Conservation (phyloP, 1,284 basidiomycete species). For the Microbotryum saponariae region DNA sequence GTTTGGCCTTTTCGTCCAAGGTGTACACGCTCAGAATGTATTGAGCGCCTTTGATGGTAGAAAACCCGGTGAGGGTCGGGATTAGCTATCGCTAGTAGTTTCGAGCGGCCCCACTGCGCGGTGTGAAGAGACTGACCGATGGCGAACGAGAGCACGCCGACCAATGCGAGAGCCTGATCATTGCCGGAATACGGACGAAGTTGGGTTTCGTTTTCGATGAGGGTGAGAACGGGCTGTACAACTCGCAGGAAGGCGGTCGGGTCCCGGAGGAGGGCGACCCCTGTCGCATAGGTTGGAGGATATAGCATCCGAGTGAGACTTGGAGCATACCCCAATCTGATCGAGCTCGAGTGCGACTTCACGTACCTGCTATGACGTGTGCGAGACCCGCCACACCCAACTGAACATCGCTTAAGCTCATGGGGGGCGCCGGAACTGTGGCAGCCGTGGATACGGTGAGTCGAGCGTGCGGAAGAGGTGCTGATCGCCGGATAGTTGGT, state of each 20-base stretch:
- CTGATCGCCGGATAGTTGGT: no score
- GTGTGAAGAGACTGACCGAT: neutral
- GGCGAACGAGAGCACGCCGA: neutral
- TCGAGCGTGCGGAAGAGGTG: no score
- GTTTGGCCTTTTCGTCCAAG: slow-evolving; percentile 19
- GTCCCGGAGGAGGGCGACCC: neutral
- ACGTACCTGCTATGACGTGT: no score
- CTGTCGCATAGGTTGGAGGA: neutral
- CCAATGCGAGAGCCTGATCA: neutral
- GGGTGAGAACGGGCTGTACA: neutral
- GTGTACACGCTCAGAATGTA: slow-evolving; percentile 10
- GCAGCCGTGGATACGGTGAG: no score
- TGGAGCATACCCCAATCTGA: no score
- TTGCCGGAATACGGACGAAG: neutral
- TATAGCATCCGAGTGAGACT: no score
- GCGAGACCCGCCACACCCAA: no score
- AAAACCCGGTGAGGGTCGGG: neutral
- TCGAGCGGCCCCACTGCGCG: no score
- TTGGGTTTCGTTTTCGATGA: neutral
- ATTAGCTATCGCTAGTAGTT: neutral
- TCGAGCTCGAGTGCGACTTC: no score
- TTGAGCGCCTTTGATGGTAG: no score
- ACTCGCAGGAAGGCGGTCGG: neutral
- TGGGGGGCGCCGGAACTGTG: no score
- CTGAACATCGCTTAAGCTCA: no score